A percentile compares a stretch with the other conserved stretches of the same genome.
These are phyloP conservation scores for Ogataea neopini DNA, from an alignment of 805 yeast species.

Conservation along the genomic window DNA sequence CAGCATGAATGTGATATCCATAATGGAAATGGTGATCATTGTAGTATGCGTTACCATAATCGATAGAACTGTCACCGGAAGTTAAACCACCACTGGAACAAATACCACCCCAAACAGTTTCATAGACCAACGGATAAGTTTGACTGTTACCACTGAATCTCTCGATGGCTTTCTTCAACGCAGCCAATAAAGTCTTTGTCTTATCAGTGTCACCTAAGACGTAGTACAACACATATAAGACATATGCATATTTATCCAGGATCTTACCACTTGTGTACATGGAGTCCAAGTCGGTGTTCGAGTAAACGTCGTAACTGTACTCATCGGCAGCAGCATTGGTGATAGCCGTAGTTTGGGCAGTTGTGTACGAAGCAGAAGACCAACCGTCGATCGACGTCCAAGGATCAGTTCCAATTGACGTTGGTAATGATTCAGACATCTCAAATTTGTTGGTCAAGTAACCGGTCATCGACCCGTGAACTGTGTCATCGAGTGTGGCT, in stretches of 20 bases:
- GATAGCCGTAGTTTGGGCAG: constrained; percentile 23
- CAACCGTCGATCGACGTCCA: constrained; percentile 51
- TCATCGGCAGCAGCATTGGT: constrained; percentile 40
- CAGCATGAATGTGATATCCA: constrained; percentile 72
- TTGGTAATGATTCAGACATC: constrained; percentile 46
- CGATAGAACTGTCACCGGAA: constrained; percentile 50
- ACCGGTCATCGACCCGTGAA: constrained; percentile 50
- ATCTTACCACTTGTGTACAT: constrained; percentile 84
- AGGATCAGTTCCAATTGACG: constrained; percentile 49
- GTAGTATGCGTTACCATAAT: constrained; percentile 71
- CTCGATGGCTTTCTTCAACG: constrained; percentile 63
- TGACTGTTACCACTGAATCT: constrained; percentile 70
- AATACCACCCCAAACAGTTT: constrained; percentile 71
- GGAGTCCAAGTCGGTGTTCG: constrained; percentile 45
- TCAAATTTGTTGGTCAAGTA: constrained; percentile 43
- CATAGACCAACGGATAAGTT: constrained; percentile 70
- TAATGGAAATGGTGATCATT: constrained; percentile 80
- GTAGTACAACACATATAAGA: constrained; percentile 67
- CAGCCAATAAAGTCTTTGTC: constrained; percentile 53
- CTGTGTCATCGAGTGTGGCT: constrained; percentile 46
- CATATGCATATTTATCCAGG: constrained; percentile 84
- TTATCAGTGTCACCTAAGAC: constrained; percentile 56
- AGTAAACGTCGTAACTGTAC: constrained; percentile 43
- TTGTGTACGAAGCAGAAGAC: constrained; percentile 23
- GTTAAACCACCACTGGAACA: constrained; percentile 61